Evolutionary conservation across 352 stramenopile genomes (phyloP).

Genomic region (Globisporangium parvum): DNA sequence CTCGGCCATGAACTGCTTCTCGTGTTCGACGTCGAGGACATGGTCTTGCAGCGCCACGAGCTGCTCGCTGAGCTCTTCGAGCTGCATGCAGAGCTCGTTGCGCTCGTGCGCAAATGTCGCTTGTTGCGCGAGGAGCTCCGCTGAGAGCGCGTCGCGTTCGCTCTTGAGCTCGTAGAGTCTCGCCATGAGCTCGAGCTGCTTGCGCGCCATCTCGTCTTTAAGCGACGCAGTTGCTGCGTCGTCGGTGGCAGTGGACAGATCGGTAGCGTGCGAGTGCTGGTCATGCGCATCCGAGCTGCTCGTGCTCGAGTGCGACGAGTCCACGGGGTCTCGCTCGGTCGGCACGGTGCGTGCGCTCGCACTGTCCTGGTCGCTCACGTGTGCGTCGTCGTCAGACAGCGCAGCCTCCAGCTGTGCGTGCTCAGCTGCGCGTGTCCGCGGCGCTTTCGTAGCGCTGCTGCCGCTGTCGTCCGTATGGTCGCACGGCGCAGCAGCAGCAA

Average conservation of each 20-base stretch:
- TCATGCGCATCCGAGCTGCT: neutral
- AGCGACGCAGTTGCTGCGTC: neutral
- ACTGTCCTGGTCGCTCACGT: slow-evolving; percentile 4
- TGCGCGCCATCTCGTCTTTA: slow-evolving; percentile 10
- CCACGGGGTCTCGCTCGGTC: neutral
- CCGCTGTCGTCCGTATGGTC: neutral
- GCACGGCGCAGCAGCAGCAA: neutral
- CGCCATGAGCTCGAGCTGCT: slow-evolving; percentile 19
- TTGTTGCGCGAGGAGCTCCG: slow-evolving; percentile 16
- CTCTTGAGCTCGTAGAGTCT: slow-evolving; percentile 21
- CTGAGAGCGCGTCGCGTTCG: slow-evolving; percentile 13
- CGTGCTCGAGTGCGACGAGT: too few species aligned
- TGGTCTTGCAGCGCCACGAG: slow-evolving; percentile 4
- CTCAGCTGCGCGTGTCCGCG: too few species aligned
- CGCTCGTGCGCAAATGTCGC: slow-evolving; percentile 14
- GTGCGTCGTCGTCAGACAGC: neutral
- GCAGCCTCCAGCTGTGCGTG: too few species aligned
- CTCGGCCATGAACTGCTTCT: slow-evolving; percentile 28
- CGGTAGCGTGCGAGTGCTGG: neutral
- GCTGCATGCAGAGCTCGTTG: slow-evolving; percentile 12
- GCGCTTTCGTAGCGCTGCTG: neutral
- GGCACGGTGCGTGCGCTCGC: slow-evolving; percentile 6
- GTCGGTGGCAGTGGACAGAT: neutral
- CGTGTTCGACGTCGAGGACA: slow-evolving; percentile 18
- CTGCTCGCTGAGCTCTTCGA: slow-evolving; percentile 15